Evolutionary conservation across 768 basidiomycete species (phyloP), one percentile per base, ranked within the genome.

Genomic region (Lactarius sanguifluus): DNA sequence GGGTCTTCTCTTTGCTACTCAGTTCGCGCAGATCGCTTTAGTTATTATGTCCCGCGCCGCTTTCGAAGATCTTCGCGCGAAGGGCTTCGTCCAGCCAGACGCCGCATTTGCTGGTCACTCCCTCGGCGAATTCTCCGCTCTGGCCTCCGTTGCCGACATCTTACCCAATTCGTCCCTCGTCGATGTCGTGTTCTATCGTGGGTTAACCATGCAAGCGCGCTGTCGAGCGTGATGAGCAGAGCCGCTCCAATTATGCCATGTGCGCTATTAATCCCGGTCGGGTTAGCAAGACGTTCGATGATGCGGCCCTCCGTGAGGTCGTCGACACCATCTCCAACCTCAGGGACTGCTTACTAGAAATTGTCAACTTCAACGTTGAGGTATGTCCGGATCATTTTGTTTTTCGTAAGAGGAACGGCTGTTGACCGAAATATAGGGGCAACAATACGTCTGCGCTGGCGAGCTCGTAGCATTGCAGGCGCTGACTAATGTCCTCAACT

Each of bases 171-270:
- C 96, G 23, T 87, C 94, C 2, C 87, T 98, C 57, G 94, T 96
- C 73, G 97, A 99, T 71, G 93, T 99, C 73, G 96, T 99, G 32
- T 99, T 99, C 84, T 99, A 98, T 78, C 94, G 97, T 76, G 97
- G 97, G 72, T 96, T 99, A 75, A 99, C 97, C 41, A 99, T 98
- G 97, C 97, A 98, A 98, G 75, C 94, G 97, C 28, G 97, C 97
- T 32, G 97, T 99, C 65, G 94, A 97, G 78, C 93, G 97, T 38
- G 97, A 99, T 74, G 82, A 89, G 2, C 81, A 91, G 64, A 96
- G 96, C 73, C 86, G 97, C 43, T 96, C 94, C 30, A 94, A 96
- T 75, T 99, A 98, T 72, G 96, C 94, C 10, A 98, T 99, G 97
- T 96, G 95, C 77, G 96, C 97, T n/a, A 92, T 97, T 72, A 98